A percentile compares a stretch with the other conserved stretches of the same genome.
These are phyloP conservation scores for Barnettozyma vustinii DNA, from an alignment of 805 yeast genomes.

Conservation along the genomic window DNA sequence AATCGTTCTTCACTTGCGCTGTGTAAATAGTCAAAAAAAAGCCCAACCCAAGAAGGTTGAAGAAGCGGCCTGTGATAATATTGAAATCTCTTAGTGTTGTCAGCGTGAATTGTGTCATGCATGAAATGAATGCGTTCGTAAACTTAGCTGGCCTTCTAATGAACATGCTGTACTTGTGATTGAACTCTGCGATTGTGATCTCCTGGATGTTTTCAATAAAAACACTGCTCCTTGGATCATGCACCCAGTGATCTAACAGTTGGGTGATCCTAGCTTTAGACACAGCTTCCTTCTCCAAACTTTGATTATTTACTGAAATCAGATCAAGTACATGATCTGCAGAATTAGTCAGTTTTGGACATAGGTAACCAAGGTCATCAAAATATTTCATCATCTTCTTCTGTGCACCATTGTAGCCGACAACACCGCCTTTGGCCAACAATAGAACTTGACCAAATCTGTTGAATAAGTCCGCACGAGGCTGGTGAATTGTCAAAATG, in stretches of 20 bases:
- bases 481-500: constrained; percentile 80
- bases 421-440: constrained; percentile 72
- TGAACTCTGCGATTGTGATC: constrained; percentile 14
- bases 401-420: constrained; percentile 65
- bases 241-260: constrained; percentile 15
- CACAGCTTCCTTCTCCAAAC: constrained; percentile 10
- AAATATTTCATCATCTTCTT: constrained; percentile 45
- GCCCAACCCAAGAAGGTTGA: constrained; percentile 64
- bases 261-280: constrained; percentile 15
- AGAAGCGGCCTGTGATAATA: constrained; percentile 55
- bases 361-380: constrained; percentile 40
- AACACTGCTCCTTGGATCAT: background rate
- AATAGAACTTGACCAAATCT: constrained; percentile 68
- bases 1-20: constrained; percentile 46
- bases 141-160: constrained; percentile 18
- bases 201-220: background rate
- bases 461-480: constrained; percentile 62
- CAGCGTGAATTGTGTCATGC: constrained; percentile 17
- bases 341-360: constrained; percentile 59
- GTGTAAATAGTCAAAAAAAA: constrained; percentile 65
- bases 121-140: constrained; percentile 16
- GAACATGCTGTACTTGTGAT: constrained; percentile 9
- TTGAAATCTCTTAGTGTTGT: constrained; percentile 44
- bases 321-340: constrained; percentile 76
- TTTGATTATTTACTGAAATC: constrained; percentile 39